These are phyloP conservation scores for Petunia axillaris DNA, from an alignment of 257 asterid genomes.

Conservation along the genomic window DNA sequence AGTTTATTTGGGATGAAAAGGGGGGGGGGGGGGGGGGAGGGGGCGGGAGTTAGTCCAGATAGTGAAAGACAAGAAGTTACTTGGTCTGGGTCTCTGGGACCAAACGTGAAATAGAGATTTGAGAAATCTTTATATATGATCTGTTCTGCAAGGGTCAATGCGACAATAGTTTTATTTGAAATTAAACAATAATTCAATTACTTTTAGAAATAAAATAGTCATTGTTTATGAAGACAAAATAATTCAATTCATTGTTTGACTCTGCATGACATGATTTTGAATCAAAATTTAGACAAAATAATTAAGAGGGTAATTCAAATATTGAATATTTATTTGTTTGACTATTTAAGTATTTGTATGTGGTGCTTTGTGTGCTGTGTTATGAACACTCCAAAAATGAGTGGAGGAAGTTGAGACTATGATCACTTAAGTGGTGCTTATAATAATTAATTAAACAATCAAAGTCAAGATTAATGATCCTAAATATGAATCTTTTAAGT, in stretches of 20 bases:
- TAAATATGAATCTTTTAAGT: slow-evolving; percentile 19
- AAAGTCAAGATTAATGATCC: slow-evolving; percentile 25
- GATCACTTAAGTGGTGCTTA: slow-evolving; percentile 15
- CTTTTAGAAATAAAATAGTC: not conserved
- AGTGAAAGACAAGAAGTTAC: not conserved
- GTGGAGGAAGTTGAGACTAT: slow-evolving; percentile 17
- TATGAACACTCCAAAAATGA: not conserved
- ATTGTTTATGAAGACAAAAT: not conserved
- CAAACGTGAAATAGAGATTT: slow-evolving; percentile 21
- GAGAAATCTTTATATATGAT: not conserved
- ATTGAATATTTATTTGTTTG: slow-evolving; percentile 18
- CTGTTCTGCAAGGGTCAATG: not conserved
- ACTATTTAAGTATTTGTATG: not conserved
- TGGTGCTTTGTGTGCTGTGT: slow-evolving; percentile 1
- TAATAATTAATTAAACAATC: not conserved
- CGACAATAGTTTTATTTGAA: not conserved
- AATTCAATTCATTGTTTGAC: not conserved
- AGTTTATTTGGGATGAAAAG: not conserved
- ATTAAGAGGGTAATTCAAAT: not conserved
- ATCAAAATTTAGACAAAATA: not conserved
- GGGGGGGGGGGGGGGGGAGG: not conserved
- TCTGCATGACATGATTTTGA: not conserved
- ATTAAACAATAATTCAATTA: not conserved
- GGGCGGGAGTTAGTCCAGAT: not conserved
- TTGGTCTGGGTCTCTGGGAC: slow-evolving; percentile 26